Evolutionary conservation across 2,329 filamentous ascomycete species (phyloP), one percentile per base, ranked within the genome.

Genomic region (Juglanconis juglandina): DNA sequence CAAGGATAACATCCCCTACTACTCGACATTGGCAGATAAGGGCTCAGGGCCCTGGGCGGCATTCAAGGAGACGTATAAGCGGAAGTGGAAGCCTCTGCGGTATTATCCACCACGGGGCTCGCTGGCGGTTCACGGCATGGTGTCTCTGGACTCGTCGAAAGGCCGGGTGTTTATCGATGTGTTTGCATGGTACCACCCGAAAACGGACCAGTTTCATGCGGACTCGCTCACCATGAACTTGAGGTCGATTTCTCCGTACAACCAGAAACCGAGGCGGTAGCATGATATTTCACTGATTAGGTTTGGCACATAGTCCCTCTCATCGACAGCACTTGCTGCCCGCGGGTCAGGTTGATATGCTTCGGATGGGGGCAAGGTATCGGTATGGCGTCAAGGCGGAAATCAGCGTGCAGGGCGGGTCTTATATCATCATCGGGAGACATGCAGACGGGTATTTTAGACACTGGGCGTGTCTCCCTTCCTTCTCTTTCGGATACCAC

Each of bases 131-230:
- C 79, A 79, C 14, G 85, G 85, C 0, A 68, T 85, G 10, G 77
- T 87, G 2, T 81, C 86, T 63, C 60, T 87, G 2, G 73, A 79
- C 46, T 76, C 81, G 2, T 69, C 78, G 2, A 76, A 71, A 30
- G 77, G 77, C 1, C 74, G 74, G 53, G 68, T 86, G 58, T 76
- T 78, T 2, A 72, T 86, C 11, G 80, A 85, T 61, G 82, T 83
- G 2, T 61, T 71, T 10, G 80, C 76, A 2, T 84, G 79, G 70
- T 87, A 82, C 70, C 78, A 87, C 67, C 83, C 84, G 1, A 81
- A 83, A 68, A 78, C 77, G 46, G 76, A 77, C 62, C 74, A 72
- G 50, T 83, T 77, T 55, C 75, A 81, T 58, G 47, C 58, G 11
- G 68, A 66, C 14, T 75, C 71, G 53, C 68, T 75, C 66, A 52